Conservation (phyloP, 148 eudicot genomes). For the Salicornia ramosissima region DNA sequence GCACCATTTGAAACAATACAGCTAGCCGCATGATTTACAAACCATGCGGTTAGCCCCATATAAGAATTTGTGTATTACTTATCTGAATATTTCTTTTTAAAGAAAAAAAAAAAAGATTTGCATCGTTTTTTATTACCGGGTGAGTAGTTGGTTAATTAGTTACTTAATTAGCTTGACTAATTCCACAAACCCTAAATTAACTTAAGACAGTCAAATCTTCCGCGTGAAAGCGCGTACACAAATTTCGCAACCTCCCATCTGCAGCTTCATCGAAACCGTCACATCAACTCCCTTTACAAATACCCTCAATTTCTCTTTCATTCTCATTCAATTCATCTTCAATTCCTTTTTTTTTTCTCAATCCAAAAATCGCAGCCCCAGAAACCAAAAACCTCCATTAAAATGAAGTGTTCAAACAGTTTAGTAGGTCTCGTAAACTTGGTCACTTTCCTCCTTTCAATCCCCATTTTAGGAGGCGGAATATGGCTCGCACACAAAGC, state of each 20-base stretch:
- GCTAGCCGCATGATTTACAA: too few species aligned
- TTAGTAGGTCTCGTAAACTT: constrained; percentile 59
- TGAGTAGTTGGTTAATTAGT: too few species aligned
- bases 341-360: not conserved
- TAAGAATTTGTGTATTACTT: too few species aligned
- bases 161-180: too few species aligned
- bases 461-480: constrained; percentile 68
- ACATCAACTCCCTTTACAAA: not conserved
- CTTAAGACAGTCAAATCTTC: not conserved
- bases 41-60: too few species aligned
- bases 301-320: too few species aligned
- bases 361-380: not conserved
- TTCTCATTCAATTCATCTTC: not conserved
- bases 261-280: constrained; percentile 3
- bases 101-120: too few species aligned
- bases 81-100: too few species aligned
- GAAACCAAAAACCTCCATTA: not conserved
- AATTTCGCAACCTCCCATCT: not conserved
- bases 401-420: constrained; percentile 48
- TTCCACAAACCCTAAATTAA: too few species aligned
- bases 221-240: constrained; percentile 4
- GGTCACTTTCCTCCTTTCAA: constrained; percentile 63
- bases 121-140: too few species aligned
- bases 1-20: too few species aligned
- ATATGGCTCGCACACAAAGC: constrained; percentile 65